phyloP scores from a whole-genome alignment of 495 filamentous ascomycete genomes.

The Arthonia radiata region DNA sequence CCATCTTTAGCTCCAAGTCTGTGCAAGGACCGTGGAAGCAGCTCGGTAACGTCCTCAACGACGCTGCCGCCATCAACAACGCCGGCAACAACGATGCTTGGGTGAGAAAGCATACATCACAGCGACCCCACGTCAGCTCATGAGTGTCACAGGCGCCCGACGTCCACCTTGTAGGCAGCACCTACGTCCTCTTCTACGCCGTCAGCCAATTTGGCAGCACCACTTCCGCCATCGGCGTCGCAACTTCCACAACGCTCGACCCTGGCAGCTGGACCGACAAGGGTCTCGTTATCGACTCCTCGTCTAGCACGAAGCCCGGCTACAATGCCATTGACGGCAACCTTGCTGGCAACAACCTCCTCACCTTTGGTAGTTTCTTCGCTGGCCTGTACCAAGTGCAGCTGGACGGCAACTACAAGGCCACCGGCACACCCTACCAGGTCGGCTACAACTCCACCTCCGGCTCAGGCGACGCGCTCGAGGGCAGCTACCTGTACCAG shows the following conservation, averaged over 20 bases:
- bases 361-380: constrained; percentile 53
- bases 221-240: constrained; percentile 39
- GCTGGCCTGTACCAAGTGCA: constrained; percentile 35
- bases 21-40: constrained; percentile 41
- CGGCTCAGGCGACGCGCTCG: constrained; percentile 27
- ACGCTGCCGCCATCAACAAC: constrained; percentile 28
- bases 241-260: constrained; percentile 35
- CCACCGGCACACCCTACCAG: constrained; percentile 19
- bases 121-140: constrained; percentile 1
- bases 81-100: constrained; percentile 31
- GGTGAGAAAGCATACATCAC: constrained; percentile 17
- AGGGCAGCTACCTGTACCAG: constrained; percentile 33
- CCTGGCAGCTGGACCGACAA: constrained; percentile 32
- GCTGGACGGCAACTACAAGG: constrained; percentile 14
- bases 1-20: constrained; percentile 28
- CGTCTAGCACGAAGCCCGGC: constrained; percentile 14
- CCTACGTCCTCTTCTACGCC: constrained; percentile 51
- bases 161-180: constrained; percentile 25
- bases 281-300: constrained; percentile 22
- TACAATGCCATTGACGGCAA: constrained; percentile 56
- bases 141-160: constrained; percentile 33
- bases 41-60: constrained; percentile 28
- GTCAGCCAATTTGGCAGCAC: constrained; percentile 39
- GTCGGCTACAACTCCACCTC: constrained; percentile 29
- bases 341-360: constrained; percentile 22